Conservation (phyloP, 495 filamentous ascomycete species). For the Tetracladium marchalianum region DNA sequence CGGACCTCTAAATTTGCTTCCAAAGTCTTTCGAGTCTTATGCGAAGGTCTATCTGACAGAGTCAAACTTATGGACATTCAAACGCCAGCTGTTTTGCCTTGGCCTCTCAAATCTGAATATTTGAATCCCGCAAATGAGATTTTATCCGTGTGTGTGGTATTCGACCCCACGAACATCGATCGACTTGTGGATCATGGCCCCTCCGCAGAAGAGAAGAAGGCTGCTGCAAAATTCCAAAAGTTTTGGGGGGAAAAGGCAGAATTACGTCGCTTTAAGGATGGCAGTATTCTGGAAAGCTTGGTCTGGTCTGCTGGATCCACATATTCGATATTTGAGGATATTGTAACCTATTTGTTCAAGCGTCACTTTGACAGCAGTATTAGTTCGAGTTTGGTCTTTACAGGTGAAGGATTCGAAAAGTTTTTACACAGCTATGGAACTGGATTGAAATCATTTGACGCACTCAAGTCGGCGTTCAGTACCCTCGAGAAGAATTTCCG, state of each 20-base stretch:
- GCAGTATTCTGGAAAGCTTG: constrained; percentile 65
- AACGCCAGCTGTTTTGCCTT: constrained; percentile 25
- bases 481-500: constrained; percentile 64
- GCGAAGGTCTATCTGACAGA: constrained; percentile 63
- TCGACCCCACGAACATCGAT: constrained; percentile 58
- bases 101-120: constrained; percentile 28
- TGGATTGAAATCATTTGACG: constrained; percentile 37
- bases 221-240: constrained; percentile 54
- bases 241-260: constrained; percentile 74
- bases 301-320: constrained; percentile 65
- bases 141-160: constrained; percentile 55
- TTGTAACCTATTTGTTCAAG: constrained; percentile 61
- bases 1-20: constrained; percentile 9
- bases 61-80: constrained; percentile 53
- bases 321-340: constrained; percentile 63
- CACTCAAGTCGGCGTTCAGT: constrained; percentile 47
- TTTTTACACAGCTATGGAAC: constrained; percentile 25
- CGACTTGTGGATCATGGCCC: constrained; percentile 82
- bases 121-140: constrained; percentile 17
- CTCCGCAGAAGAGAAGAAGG: constrained; percentile 63
- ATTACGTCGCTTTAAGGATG: constrained; percentile 64
- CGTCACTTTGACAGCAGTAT: constrained; percentile 48
- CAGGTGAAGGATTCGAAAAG: constrained; percentile 42
- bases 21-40: constrained; percentile 50
- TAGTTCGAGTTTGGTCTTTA: constrained; percentile 42